Evolutionary conservation across 208 protist genomes (phyloP), one percentile per base, ranked within the genome.

Genomic region (Perkinsela sp.): DNA sequence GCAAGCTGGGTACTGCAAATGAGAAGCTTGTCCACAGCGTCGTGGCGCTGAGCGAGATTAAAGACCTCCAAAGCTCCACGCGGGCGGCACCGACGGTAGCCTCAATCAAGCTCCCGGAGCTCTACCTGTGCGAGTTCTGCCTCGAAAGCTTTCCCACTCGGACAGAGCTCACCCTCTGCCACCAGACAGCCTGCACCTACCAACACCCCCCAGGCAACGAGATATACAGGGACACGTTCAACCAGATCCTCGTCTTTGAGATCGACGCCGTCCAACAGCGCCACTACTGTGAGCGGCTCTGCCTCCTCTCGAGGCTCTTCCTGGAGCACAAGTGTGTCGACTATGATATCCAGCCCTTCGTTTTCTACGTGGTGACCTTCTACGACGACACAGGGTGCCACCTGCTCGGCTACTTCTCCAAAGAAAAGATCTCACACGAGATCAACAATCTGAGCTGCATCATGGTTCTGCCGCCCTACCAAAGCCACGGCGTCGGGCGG

Each of bases 301-400:
- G 95, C 68, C 81, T 99, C 1, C 75, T 99, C 0, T 93, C 94
- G 0, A 99, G 99, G 72, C 79, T 99, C 0, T 99, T 99, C 78
- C 78, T 99, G 0, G 96, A 99, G 80, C 95, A 98, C 82, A 99
- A 99, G 80, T 98, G 95, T 0, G 81, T 99, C 1, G 97, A 97
- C 74, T 97, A 96, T 76, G 95, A 99, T 75, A 96, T 98, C 40
- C 95, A 97, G 28, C 94, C 93, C 0, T 99, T 99, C 75, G 75
- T 96, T 1, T 99, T 99, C 73, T 99, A 99, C 72, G 84, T 98
- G 1, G 77, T 98, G 66, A 95, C 87, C 68, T 86, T 93, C 66
- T 79, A 89, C 31, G 87, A 97, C 76, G 73, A 85, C 6, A 74
- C 86, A 66, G 94, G 94, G 13, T 89, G 88, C 67, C 90, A 96